Evolutionary conservation across 1,139 yeast species (phyloP), one percentile per base, ranked within the genome.

Genomic region (Sugiyamaella sp.): DNA sequence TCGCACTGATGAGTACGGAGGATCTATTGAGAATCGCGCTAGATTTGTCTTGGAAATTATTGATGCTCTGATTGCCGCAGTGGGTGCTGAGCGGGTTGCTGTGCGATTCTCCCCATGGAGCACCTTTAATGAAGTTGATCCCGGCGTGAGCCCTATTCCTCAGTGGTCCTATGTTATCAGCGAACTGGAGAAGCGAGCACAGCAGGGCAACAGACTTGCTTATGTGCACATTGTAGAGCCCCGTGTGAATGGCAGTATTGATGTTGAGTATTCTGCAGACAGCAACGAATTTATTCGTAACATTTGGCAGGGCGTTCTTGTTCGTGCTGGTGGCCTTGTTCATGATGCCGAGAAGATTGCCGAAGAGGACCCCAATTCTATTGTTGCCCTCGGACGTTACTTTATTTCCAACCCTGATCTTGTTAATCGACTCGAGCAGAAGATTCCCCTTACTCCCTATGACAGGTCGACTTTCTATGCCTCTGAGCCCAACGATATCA

Each of bases 1-100:
- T 57, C 78, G 90, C 66, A 80, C 85, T 14, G 89, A 84, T 63
- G 74, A 80, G 65, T 85, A 84, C 66, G 89, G 89, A 60, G 87
- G 89, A 2, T 72, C 80, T 12, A 75, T 84, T 61, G 88, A 83
- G 65, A 85, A 84, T 70, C 75, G 89, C 57, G 76, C 84, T 14
- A 72, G 86, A 57, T 76, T 84, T 59, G 60, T 75, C 8, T 70
- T 84, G 49, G 85, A 82, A 62, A 72, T 82, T 39, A 69, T 84
- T 46, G 86, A 82, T 58, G 79, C 77, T 12, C 62, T 80, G 6
- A 65, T 70, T 39, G 80, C 71, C 4, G 78, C 77, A 4, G 67
- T 84, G 57, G 89, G 89, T 32, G 76, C 80, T 22, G 73, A 75
- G 8, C 74, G 72, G 58, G 71, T 81, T 21, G 86, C 80, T 32